Base-by-base conservation (phyloP, 306 rosid genomes). In the Alnus rubra region DNA sequence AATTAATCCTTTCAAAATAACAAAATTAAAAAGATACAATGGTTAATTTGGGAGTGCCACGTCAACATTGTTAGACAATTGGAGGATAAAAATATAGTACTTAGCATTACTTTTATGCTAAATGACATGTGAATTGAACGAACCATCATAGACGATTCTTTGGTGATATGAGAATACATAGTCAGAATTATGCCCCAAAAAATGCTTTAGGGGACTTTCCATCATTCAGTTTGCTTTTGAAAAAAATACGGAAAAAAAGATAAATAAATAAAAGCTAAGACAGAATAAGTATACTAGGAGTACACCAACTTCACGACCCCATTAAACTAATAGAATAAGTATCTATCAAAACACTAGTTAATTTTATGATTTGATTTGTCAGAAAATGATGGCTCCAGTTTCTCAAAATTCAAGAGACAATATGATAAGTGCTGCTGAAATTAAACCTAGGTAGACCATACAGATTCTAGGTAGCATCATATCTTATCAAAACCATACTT, bases 351-450 rank as follows among this genome's bases (percentile, higher is more conserved):
- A 30, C 47, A 37, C 44, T 18, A 2, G n/a, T 45, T n/a, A 31
- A 45, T 47, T 48, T 47, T 8, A 31, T 56, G 51, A 5, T 8
- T 44, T 39, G 28, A 70, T 68, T 49, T 45, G 10, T 10, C 59
- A 78, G 44, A 8, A 69, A 69, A 39, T 48, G 35, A 31, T 31
- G 64, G 45, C 45, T 6, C 53, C 45, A 67, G 31, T 74, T 71
- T 88, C 65, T 73, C 30, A 9, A 28, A 44, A 50, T 75, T 76
- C 44, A 31, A 53, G 52, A 42, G 65, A 65, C 49, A 53, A 33
- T 49, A 49, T 67, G 45, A 42, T 18, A 19, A 35, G 30, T 10
- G 28, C 18, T 44, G 62, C 52, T 78, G 51, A 71, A 49, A 70
- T 62, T 70, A 10, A 70, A 23, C 53, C 54, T 19, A 50, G 74